phyloP scores from a whole-genome alignment of 345 rosid genomes.

The Eucalyptus cladocalyx region DNA sequence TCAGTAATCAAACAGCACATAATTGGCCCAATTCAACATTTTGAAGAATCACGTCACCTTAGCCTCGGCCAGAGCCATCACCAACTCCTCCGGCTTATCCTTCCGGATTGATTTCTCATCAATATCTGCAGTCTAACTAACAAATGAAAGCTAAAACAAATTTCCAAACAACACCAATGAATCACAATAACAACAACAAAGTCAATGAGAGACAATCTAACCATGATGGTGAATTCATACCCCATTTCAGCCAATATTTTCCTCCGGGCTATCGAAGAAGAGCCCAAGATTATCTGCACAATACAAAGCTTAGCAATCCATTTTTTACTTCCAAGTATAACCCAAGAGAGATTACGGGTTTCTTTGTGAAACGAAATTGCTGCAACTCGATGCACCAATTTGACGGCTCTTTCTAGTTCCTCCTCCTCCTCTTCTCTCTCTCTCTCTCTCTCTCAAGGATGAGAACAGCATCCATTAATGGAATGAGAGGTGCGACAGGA shows the following conservation, averaged over 20 bases:
- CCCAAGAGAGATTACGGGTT: not conserved
- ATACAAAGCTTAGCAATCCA: not conserved
- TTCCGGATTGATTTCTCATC: constrained; percentile 75
- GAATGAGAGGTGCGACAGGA: not conserved
- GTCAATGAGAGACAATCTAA: not conserved
- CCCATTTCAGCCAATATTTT: constrained; percentile 76
- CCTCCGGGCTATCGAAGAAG: constrained; percentile 64
- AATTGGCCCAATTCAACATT: not conserved
- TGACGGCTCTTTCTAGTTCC: not conserved
- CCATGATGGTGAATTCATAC: constrained; percentile 69
- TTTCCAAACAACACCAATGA: not conserved
- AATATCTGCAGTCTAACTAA: constrained; percentile 71
- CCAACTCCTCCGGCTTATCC: constrained; percentile 82
- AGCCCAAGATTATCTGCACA: constrained; percentile 74
- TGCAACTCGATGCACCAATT: not conserved
- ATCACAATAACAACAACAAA: not conserved
- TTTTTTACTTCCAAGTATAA: not conserved
- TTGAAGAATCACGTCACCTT: constrained; percentile 28
- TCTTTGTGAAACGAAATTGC: not conserved
- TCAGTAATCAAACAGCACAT: not conserved
- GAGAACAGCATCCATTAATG: not conserved
- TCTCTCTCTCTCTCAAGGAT: not conserved
- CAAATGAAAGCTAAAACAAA: not conserved
- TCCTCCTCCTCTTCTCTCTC: not conserved
- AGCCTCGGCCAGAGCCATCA: constrained; percentile 87